Percentiles rank a stretch among this genome's conserved stretches.
phyloP scores from a whole-genome alignment of 2,329 filamentous ascomycete species.

The Colletotrichum neosansevieriae region DNA sequence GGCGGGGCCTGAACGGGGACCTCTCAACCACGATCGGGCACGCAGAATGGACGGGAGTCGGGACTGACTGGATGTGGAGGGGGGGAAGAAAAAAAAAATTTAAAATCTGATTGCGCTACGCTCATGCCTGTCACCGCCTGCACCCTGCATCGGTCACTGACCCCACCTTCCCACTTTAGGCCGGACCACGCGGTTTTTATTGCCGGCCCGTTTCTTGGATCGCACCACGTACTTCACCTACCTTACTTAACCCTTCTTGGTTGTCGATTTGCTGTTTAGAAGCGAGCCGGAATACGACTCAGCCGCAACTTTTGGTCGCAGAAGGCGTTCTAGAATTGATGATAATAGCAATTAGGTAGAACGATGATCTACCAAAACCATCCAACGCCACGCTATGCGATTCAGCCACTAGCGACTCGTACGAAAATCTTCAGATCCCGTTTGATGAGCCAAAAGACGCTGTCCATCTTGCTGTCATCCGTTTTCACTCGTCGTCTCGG shows the following conservation, averaged over 20 bases:
- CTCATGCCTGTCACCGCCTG: constrained; percentile 39
- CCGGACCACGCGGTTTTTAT: constrained; percentile 7
- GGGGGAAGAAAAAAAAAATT: constrained; percentile 17
- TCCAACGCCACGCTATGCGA: constrained; percentile 24
- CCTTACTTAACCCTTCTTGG: not conserved
- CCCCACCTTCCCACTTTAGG: constrained; percentile 20
- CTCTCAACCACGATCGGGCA: constrained; percentile 37
- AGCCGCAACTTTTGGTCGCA: not conserved
- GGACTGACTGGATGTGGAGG: constrained; percentile 23
- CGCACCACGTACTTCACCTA: not conserved
- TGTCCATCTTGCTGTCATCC: no score
- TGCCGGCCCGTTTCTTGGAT: constrained; percentile 28
- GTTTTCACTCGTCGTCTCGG: no score
- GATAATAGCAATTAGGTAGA: not conserved
- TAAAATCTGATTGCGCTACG: constrained; percentile 31
- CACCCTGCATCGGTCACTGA: constrained; percentile 27
- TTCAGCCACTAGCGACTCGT: constrained; percentile 4
- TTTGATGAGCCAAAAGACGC: no score
- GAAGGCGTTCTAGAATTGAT: not conserved
- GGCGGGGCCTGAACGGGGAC: constrained; percentile 28
- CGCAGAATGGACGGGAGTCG: constrained; percentile 24
- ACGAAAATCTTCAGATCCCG: not conserved
- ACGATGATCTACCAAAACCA: constrained; percentile 1
- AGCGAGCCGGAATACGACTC: not conserved
- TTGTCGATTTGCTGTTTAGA: not conserved